Percentiles rank a stretch among this genome's conserved stretches.
Evolutionary conservation across 2,329 filamentous ascomycete species (phyloP).

Genomic region (Aspergillus quadricinctus): DNA sequence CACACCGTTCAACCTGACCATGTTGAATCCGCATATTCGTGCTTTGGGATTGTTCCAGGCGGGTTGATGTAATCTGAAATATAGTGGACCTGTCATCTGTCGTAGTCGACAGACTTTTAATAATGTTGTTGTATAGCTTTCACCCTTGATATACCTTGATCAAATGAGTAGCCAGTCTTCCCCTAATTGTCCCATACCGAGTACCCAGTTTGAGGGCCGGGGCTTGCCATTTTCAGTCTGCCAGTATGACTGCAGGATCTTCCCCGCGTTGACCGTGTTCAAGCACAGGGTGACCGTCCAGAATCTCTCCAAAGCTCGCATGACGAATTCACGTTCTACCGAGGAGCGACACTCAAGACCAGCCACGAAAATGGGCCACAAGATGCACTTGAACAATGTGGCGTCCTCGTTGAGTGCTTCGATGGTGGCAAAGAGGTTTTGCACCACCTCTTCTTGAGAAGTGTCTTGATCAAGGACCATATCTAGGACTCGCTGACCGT

Average conservation of each 20-base stretch:
- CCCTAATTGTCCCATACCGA: constrained; percentile 23
- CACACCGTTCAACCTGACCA: constrained; percentile 1
- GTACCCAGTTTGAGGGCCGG: constrained; percentile 22
- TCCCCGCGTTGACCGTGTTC: constrained; percentile 30
- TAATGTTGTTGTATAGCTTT: too few species aligned
- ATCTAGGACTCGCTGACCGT: constrained; percentile 29
- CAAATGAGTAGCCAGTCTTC: constrained; percentile 31
- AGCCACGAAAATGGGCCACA: constrained; percentile 34
- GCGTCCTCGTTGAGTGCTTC: constrained; percentile 19
- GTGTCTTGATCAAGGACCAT: constrained; percentile 13
- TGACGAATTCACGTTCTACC: constrained; percentile 20
- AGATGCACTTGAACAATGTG: constrained; percentile 29
- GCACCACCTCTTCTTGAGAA: constrained; percentile 17
- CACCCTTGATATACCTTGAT: too few species aligned
- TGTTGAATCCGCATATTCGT: neutral
- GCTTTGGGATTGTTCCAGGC: constrained; percentile 1
- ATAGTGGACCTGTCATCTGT: too few species aligned
- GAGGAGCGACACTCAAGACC: constrained; percentile 25
- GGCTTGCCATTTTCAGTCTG: constrained; percentile 6
- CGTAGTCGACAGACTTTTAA: too few species aligned
- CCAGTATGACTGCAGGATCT: constrained; percentile 26
- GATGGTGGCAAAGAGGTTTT: constrained; percentile 22
- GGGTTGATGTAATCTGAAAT: neutral
- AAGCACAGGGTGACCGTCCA: constrained; percentile 29
- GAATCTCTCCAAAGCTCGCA: constrained; percentile 23